Percentiles rank a stretch among this genome's conserved stretches.
Evolutionary conservation across 2,329 filamentous ascomycete species (phyloP).

Genomic region (Atkinsonella hypoxylon): DNA sequence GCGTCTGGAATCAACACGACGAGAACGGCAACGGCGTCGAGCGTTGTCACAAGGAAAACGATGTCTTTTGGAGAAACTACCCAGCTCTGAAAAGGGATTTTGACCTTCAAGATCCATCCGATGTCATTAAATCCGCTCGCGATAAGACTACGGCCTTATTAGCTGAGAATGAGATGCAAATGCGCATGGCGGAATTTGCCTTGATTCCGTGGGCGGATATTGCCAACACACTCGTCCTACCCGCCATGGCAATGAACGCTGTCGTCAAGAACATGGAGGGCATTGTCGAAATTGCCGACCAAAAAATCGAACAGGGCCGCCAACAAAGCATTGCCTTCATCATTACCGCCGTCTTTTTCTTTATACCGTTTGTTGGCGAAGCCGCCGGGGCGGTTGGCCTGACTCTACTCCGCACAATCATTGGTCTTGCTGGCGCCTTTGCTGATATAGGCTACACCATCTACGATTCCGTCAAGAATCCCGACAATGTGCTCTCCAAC

Average conservation of each 20-base stretch:
- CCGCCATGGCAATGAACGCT: background rate
- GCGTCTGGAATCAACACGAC: constrained; percentile 2
- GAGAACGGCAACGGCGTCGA: background rate
- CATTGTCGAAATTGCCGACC: background rate
- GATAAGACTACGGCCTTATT: background rate
- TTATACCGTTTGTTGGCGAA: constrained; percentile 1
- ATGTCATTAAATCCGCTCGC: background rate
- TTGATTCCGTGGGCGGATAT: background rate
- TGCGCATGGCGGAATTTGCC: background rate
- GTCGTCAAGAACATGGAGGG: background rate
- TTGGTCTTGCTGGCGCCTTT: constrained; percentile 2
- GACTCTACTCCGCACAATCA: background rate
- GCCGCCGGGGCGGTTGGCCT: background rate
- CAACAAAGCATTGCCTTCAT: background rate
- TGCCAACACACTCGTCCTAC: background rate
- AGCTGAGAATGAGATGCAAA: constrained; percentile 1
- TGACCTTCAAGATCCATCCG: background rate
- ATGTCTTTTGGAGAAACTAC: constrained; percentile 1
- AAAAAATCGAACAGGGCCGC: background rate
- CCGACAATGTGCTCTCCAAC: background rate
- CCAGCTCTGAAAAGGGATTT: background rate
- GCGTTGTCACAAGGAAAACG: background rate
- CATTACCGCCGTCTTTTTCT: background rate
- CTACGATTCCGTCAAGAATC: background rate
- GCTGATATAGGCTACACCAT: constrained; percentile 1